These are phyloP conservation scores for Ligustrum vulgare DNA, from an alignment of 257 asterid species.

Conservation along the genomic window DNA sequence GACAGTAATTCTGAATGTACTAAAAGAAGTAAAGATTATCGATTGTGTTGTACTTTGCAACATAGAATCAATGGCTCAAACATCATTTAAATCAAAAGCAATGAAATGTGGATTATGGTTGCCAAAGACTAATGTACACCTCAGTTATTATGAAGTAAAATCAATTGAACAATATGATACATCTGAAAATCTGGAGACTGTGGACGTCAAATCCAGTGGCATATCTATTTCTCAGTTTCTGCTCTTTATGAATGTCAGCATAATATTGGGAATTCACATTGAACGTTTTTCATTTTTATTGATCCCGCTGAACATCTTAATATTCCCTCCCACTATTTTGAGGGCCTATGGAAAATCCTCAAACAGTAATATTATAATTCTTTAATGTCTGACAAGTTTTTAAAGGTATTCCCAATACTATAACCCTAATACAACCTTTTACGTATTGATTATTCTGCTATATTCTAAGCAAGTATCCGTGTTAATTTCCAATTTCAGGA, in stretches of 20 bases:
- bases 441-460: not conserved
- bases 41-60: not conserved
- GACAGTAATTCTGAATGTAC: too few relatives aligned
- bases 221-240: not conserved
- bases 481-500: too few relatives aligned
- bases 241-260: not conserved
- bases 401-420: not conserved
- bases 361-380: not conserved
- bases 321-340: not conserved
- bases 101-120: not conserved
- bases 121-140: not conserved
- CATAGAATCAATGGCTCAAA: not conserved
- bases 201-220: not conserved
- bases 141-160: not conserved
- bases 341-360: not conserved
- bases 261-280: not conserved
- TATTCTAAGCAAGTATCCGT: not conserved
- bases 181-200: not conserved
- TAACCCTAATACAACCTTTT: not conserved
- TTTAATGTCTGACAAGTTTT: not conserved
- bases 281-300: not conserved
- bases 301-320: constrained; percentile 1
- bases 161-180: not conserved
- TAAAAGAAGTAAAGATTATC: not conserved
- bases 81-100: not conserved